These are phyloP conservation scores for Penicillium malachiteum DNA, from an alignment of 495 filamentous ascomycete species.

Conservation along the genomic window DNA sequence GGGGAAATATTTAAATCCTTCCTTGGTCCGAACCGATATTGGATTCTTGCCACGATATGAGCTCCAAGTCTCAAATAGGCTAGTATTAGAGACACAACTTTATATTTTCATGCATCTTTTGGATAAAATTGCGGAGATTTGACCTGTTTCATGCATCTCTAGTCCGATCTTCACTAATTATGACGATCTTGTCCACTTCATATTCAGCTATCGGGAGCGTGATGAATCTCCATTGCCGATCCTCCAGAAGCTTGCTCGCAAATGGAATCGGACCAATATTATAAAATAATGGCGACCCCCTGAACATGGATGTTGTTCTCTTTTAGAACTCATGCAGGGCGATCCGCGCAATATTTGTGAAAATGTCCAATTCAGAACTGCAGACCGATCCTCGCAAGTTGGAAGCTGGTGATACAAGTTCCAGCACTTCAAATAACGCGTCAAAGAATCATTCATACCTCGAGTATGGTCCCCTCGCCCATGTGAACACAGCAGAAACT, in stretches of 20 bases:
- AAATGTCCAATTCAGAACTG: not conserved
- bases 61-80: not conserved
- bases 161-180: too few relatives aligned
- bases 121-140: not conserved
- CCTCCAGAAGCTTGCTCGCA: too few relatives aligned
- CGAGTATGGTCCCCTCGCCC: conserved; percentile 56
- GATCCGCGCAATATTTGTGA: not conserved
- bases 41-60: not conserved
- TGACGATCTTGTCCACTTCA: too few relatives aligned
- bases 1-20: not conserved
- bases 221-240: too few relatives aligned
- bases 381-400: not conserved
- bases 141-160: too few relatives aligned
- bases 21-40: conserved; percentile 5
- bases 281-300: not conserved
- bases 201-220: too few relatives aligned
- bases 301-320: not conserved
- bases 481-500: conserved; percentile 58
- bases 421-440: not conserved
- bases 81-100: too few relatives aligned
- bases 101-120: not conserved
- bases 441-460: conserved; percentile 8
- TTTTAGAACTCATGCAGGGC: not conserved
- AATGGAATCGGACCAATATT: too few relatives aligned
- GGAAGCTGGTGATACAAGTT: conserved; percentile 6